A percentile compares a stretch with the other conserved stretches of the same genome.
Conservation (phyloP, 352 stramenopile genomes). For the Pythium phragmiticola region DNA sequence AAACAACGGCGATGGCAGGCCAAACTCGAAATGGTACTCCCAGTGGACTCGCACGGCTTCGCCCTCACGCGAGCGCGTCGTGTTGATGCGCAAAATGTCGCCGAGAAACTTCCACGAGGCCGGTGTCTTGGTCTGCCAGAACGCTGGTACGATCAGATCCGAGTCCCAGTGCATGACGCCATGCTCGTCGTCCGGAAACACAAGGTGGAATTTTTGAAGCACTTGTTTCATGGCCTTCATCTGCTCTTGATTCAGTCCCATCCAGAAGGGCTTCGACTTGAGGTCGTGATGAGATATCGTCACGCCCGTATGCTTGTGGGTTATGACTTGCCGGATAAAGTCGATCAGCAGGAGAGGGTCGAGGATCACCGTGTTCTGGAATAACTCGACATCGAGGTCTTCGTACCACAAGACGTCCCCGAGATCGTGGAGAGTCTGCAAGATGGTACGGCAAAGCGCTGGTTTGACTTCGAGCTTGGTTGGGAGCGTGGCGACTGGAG, state of each 20-base stretch:
- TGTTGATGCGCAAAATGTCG: background rate
- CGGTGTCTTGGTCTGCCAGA: background rate
- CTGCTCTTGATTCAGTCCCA: background rate
- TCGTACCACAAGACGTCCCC: constrained; percentile 24
- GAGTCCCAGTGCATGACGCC: background rate
- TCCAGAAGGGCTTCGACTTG: constrained; percentile 1
- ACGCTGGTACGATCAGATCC: constrained; percentile 5
- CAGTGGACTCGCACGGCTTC: constrained; percentile 13
- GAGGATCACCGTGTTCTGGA: constrained; percentile 13
- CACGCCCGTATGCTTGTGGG: constrained; percentile 4
- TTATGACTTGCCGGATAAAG: constrained; percentile 18
- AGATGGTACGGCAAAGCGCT: background rate
- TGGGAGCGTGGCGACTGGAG: background rate
- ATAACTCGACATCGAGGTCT: background rate
- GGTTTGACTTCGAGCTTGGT: background rate
- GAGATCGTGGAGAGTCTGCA: constrained; percentile 19
- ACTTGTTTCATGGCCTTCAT: constrained; percentile 9
- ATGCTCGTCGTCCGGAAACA: background rate
- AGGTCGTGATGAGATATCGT: background rate
- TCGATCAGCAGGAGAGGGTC: constrained; percentile 17
- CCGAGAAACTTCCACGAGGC: background rate
- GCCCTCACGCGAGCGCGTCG: background rate
- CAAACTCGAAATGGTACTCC: constrained; percentile 14
- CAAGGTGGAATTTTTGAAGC: background rate
- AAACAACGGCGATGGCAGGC: constrained; percentile 2